Conservation (phyloP, 345 rosid species). For the Melaleuca alternifolia region DNA sequence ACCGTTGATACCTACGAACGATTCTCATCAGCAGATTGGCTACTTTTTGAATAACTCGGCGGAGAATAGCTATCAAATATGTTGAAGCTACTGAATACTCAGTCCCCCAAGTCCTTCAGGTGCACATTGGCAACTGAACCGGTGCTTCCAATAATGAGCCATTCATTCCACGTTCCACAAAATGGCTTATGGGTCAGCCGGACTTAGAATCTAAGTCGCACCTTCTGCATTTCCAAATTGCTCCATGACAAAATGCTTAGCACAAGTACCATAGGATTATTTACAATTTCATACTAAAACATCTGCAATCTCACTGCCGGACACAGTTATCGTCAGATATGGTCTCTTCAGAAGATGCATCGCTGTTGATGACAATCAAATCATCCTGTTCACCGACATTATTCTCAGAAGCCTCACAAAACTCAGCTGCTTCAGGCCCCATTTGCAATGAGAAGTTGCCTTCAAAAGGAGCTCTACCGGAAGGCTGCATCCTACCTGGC, state of each 20-base stretch:
- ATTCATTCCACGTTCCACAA: background rate
- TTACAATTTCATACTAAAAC: background rate
- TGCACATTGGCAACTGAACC: background rate
- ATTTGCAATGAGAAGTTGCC: background rate
- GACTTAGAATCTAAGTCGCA: background rate
- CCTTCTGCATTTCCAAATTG: background rate
- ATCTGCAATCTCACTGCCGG: slow-evolving; percentile 1
- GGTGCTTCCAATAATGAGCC: background rate
- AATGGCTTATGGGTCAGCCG: background rate
- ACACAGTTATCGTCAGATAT: slow-evolving; percentile 31
- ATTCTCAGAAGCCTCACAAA: background rate
- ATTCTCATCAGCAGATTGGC: background rate
- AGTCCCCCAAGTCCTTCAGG: background rate
- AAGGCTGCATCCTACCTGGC: background rate
- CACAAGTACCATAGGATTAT: background rate
- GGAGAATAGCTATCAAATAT: background rate
- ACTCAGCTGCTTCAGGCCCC: background rate
- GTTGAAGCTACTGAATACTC: background rate
- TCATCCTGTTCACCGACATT: slow-evolving; percentile 5
- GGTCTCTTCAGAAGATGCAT: slow-evolving; percentile 44
- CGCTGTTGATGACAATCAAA: slow-evolving; percentile 19
- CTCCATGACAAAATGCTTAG: background rate
- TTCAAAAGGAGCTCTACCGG: background rate
- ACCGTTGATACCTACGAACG: background rate
- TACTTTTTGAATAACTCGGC: background rate